phyloP scores from a whole-genome alignment of 2,329 filamentous ascomycete genomes.

The Xylaria sp. region DNA sequence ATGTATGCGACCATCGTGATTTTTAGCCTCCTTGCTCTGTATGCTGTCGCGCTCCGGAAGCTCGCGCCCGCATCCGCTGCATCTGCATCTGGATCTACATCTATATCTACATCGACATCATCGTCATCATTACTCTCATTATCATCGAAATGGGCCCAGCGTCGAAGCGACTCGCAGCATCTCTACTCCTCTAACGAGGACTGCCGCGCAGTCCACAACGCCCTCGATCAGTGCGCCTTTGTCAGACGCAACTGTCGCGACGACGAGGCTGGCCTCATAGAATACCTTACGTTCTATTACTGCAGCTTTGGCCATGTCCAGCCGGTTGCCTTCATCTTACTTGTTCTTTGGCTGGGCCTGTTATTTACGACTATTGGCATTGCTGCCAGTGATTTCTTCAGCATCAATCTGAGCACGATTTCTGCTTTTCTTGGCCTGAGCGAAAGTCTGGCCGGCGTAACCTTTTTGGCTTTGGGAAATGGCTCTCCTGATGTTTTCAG shows the following conservation, averaged over 20 bases:
- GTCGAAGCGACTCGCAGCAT: neutral
- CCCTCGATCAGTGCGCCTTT: slow-evolving; percentile 79
- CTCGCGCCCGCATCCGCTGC: slow-evolving; percentile 3
- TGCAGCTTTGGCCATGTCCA: slow-evolving; percentile 65
- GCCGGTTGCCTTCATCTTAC: slow-evolving; percentile 70
- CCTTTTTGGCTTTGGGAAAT: slow-evolving; percentile 94
- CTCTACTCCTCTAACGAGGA: slow-evolving; percentile 37
- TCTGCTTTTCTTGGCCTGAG: slow-evolving; percentile 84
- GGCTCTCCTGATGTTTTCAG: slow-evolving; percentile 98
- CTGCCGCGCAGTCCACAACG: slow-evolving; percentile 75
- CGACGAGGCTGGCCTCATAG: slow-evolving; percentile 83
- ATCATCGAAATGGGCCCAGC: neutral
- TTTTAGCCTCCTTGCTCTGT: slow-evolving; percentile 42
- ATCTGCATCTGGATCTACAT: neutral
- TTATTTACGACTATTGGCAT: slow-evolving; percentile 97
- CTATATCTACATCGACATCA: neutral
- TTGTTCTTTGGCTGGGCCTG: slow-evolving; percentile 78
- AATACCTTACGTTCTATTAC: slow-evolving; percentile 88
- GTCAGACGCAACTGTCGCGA: slow-evolving; percentile 76
- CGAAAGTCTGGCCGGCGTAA: slow-evolving; percentile 93
- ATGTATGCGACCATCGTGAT: slow-evolving; percentile 46
- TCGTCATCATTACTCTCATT: neutral
- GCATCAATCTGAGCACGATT: slow-evolving; percentile 91
- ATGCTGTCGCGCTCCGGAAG: slow-evolving; percentile 36
- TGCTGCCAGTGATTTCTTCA: slow-evolving; percentile 97